Evolutionary conservation across 1,284 basidiomycete genomes (phyloP).

Genomic region (Neonothopanus nambi): DNA sequence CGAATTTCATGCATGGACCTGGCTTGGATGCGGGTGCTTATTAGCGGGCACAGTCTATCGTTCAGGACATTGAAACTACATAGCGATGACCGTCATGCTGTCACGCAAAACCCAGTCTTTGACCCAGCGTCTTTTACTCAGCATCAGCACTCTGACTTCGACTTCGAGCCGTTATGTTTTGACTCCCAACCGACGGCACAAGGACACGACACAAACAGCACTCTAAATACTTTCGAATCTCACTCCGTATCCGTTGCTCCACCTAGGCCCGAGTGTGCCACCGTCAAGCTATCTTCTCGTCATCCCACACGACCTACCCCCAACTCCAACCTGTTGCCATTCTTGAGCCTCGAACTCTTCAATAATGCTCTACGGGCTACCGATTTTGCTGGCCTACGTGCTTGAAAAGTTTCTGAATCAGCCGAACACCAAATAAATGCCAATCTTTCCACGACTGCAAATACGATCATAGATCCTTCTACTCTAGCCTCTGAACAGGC

Average conservation of each 20-base stretch:
- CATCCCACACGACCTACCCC: neutral
- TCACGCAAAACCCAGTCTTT: constrained; percentile 5
- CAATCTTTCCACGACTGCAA: constrained; percentile 14
- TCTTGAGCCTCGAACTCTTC: neutral
- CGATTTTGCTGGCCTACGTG: constrained; percentile 38
- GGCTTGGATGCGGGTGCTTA: no score
- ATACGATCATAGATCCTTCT: constrained; percentile 4
- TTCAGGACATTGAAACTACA: no score
- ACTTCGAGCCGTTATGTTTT: constrained; percentile 21
- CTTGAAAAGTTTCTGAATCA: constrained; percentile 27
- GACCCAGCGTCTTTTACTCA: constrained; percentile 3
- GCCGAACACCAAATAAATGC: constrained; percentile 11
- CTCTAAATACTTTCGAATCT: neutral
- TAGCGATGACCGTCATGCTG: no score
- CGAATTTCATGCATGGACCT: no score
- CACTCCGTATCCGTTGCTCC: constrained; percentile 9
- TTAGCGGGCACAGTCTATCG: no score
- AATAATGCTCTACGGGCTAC: constrained; percentile 25
- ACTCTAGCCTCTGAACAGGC: neutral
- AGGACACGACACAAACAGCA: constrained; percentile 11
- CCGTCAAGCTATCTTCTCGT: neutral
- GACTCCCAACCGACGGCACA: constrained; percentile 16
- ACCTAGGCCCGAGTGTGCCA: neutral
- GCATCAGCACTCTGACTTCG: neutral
- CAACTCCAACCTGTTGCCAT: no score